Evolutionary conservation across 139 green algal species (phyloP).

Genomic region (Picochlorum sp.): DNA sequence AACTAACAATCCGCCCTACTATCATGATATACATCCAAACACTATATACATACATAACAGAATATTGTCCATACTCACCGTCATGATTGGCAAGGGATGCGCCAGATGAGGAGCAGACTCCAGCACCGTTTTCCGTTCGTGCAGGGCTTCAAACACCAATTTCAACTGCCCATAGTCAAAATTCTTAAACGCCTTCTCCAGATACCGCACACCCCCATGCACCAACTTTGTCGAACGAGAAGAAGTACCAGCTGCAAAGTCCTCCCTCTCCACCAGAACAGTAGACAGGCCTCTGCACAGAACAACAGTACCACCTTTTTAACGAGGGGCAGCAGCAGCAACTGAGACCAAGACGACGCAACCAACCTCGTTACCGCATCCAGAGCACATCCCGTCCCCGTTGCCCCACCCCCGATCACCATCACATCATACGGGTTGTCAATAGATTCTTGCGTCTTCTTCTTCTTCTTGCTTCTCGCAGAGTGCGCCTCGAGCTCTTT

Average conservation of each 20-base stretch:
- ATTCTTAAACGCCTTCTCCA: constrained; percentile 84
- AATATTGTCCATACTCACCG: constrained; percentile 30
- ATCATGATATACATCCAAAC: not conserved
- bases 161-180: constrained; percentile 79
- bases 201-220: constrained; percentile 92
- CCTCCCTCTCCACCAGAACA: constrained; percentile 83
- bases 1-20: not conserved
- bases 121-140: constrained; percentile 75
- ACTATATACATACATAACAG: not conserved
- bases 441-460: constrained; percentile 17
- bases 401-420: constrained; percentile 92
- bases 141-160: constrained; percentile 84
- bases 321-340: not conserved
- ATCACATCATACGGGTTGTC: constrained; percentile 70
- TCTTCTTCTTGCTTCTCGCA: constrained; percentile 26
- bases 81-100: constrained; percentile 76
- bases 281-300: constrained; percentile 50
- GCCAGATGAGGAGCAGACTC: constrained; percentile 75
- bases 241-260: constrained; percentile 87
- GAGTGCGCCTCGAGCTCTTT: constrained; percentile 21
- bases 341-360: not conserved
- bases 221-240: constrained; percentile 92
- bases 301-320: not conserved
- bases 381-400: constrained; percentile 77
- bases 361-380: constrained; percentile 77